Evolutionary conservation across 176 grass and related monocot genomes (phyloP), one percentile per base, ranked within the genome.

Genomic region (Eleusine indica): DNA sequence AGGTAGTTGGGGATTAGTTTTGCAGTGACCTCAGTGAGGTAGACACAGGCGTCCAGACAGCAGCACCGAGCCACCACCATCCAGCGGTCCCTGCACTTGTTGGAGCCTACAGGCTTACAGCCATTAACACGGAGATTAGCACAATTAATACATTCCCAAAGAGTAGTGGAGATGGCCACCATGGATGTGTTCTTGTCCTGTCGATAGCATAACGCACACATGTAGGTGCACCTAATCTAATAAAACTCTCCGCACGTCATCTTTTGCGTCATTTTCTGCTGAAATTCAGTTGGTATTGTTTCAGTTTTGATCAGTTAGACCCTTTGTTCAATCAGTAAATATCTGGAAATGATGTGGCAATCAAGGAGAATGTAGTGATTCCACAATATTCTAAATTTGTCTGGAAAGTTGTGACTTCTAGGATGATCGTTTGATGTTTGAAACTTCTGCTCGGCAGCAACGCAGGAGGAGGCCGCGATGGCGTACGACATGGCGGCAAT

Each of bases 401-500:
- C 32, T 2, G 17, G 49, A 41, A 69, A 17, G 48, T 52, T 9
- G 32, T 12, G 9, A 47, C 38, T 14, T 74, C 74, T 73, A 22
- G 13, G 53, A 38, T 66, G 79, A 84, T 65, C 11, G 44, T 40
- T 58, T 69, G 9, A 61, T 65, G 22, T 28, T 29, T 82, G 7
- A 14, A 15, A 1, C 42, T 60, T 9, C 15, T 61, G 16, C 28
- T 1, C 74, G 7, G 54, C 88, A 98, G 95, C 92, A 4, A 98
- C 95, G 29, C 92, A 98, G 72, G 95, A 98, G 78, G 95, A 98
- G 63, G 95, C 95, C 0, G 95, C 95, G 10, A 94, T 86, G 78
- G 95, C 95, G 6, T 98, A 98, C 72, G 95, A 98, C 86, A 93
- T 90, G 84, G 95, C 95, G n/a, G 95, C 92, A 16, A 98, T 98